phyloP scores from a whole-genome alignment of 495 filamentous ascomycete species.

The Filosporella fistucella region DNA sequence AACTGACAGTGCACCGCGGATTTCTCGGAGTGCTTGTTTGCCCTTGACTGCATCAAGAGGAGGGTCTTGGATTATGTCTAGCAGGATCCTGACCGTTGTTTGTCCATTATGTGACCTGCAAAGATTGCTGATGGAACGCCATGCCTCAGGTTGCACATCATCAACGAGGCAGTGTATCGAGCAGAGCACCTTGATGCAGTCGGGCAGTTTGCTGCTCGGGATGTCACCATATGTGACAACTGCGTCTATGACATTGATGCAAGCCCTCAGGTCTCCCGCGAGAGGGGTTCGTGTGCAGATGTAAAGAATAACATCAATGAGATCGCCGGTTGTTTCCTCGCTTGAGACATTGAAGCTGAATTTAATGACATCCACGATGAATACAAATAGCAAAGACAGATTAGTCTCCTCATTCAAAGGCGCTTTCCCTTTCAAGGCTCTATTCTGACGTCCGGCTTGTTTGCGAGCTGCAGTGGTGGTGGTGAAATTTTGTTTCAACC shows the following conservation, averaged over 20 bases:
- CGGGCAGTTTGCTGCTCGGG: conserved; percentile 59
- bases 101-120: conserved; percentile 75
- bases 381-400: conserved; percentile 64
- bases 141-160: conserved; percentile 64
- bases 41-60: conserved; percentile 37
- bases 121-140: conserved; percentile 70
- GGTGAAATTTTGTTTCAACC: conserved; percentile 53
- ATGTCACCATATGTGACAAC: conserved; percentile 76
- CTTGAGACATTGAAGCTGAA: conserved; percentile 75
- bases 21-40: conserved; percentile 54
- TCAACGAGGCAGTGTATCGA: conserved; percentile 74
- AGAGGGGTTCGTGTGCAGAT: conserved; percentile 75
- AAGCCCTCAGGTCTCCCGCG: conserved; percentile 68
- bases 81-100: conserved; percentile 59
- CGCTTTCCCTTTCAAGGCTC: conserved; percentile 36
- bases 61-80: conserved; percentile 55
- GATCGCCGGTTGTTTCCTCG: conserved; percentile 56
- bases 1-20: conserved; percentile 65
- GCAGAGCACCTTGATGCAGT: conserved; percentile 75
- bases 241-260: conserved; percentile 71
- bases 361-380: conserved; percentile 75
- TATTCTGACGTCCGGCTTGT: conserved; percentile 34
- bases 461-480: conserved; percentile 44
- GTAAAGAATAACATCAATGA: conserved; percentile 64
- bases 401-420: conserved; percentile 60